Evolutionary conservation across 2,329 filamentous ascomycete species (phyloP), one percentile per base, ranked within the genome.

Genomic region (Penicillium sp.): DNA sequence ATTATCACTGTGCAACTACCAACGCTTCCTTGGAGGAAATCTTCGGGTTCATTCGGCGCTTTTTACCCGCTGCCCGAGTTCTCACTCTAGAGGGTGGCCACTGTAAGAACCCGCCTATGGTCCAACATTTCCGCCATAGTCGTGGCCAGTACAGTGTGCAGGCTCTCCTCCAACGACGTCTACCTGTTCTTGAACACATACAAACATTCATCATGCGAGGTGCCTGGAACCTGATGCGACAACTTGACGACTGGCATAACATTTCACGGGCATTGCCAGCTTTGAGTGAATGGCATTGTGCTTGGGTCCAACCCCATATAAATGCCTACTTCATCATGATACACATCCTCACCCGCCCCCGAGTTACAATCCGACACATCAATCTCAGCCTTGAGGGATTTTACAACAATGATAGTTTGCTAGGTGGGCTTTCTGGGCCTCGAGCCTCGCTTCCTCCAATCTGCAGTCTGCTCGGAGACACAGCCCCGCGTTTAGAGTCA

Each of bases 41-140:
- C 1, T 90, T 91, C 61, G 75, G 76, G 50, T 87, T 89, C 58
- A 79, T 90, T 19, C 75, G 79, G 48, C 76, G 76, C 29, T 80
- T 81, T 11, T 84, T 90, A 40, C 82, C 85, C 0, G 79, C 84
- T 52, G 83, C 84, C 1, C 82, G 81, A 60, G 84, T 90, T 38
- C 76, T 92, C 67, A 91, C 88, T 0, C 77, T 91, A 16, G 88
- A 91, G 71, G 89, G 88, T n/a, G 88, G 89, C 4, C 87, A 91
- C 70, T 84, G 88, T 61, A 89, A 88, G 69, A 90, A 90, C 71
- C 86, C 88, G 3, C 88, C 88, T 6, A 85, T 86, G 72, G 86
- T 91, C 48, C 74, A 73, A 45, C 81, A 86, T 59, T 87, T 86
- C 68, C 36, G 48, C n/a, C 25, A 23, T n/a, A 15, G 21, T 11